Evolutionary conservation across 331 rosid species (phyloP), one percentile per base, ranked within the genome.

Genomic region (Saraca asoca): DNA sequence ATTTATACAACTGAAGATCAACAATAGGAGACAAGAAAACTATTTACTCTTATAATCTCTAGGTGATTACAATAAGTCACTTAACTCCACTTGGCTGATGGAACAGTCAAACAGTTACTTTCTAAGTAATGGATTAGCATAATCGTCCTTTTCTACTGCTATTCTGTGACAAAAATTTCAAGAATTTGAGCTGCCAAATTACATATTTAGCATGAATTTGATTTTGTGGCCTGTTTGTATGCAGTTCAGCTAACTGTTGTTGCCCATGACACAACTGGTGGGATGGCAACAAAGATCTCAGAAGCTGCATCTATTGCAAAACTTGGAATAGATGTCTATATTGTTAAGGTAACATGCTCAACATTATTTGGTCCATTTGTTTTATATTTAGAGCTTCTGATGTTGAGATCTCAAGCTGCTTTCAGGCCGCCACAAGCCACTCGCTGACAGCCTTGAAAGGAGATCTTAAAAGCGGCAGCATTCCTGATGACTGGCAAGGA

Each of bases 271-370:
- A 93, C 95, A 41, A 93, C 96, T 2, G 95, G 96, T 6, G 95
- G 96, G 35, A 93, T 93, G 95, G 45, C 66, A 78, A 79, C 96
- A 59, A 90, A 90, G 84, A 79, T 90, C 77, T 49, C 87, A 9
- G 94, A 93, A 73, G 96, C 98, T 44, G 98, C 98, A 55, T 62
- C 79, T 85, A 87, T 93, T 71, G 95, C 98, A 58, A 90, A 79
- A 75, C 88, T 82, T 11, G 98, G 95, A 60, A 90, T 93, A 35
- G 83, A 90, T 68, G 95, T 93, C 54, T 85, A 82, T 78, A 93
- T 93, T 31, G 98, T 89, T 10, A 81, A 89, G 72, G 96, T 88
- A 80, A 80, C 2, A 11, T 19, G 19, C 58, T 19, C 42, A 10
- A 9, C 53, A 11, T 51, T 18, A 6, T 64, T n/a, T 56, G 11